Conservation (phyloP, 768 basidiomycete species). For the Tulasnella sp. region DNA sequence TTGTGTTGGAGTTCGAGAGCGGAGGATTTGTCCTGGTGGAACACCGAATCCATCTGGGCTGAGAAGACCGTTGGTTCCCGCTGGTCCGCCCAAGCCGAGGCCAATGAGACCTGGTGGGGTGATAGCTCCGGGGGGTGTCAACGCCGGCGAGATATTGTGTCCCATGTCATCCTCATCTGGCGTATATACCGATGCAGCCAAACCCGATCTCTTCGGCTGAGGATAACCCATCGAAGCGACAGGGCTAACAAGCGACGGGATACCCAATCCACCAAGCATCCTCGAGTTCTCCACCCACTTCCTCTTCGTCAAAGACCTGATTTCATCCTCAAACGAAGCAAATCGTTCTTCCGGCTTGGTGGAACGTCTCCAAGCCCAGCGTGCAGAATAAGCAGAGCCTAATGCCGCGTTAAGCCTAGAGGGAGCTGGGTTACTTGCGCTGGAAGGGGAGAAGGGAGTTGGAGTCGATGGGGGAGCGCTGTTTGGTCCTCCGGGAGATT, state of each 20-base stretch:
- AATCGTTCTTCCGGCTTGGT: slow-evolving; percentile 29
- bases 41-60: background rate
- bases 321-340: slow-evolving; percentile 72
- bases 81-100: slow-evolving; percentile 4
- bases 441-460: slow-evolving; percentile 44
- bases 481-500: slow-evolving; percentile 52
- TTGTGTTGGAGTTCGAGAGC: slow-evolving; percentile 12
- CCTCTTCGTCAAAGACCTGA: slow-evolving; percentile 59
- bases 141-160: slow-evolving; percentile 25
- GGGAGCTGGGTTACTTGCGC: slow-evolving; percentile 34
- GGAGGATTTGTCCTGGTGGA: background rate
- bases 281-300: slow-evolving; percentile 49
- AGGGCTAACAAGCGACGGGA: slow-evolving; percentile 4
- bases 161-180: slow-evolving; percentile 76
- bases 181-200: slow-evolving; percentile 42
- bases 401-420: slow-evolving; percentile 46
- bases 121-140: slow-evolving; percentile 4
- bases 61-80: background rate
- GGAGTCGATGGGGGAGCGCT: slow-evolving; percentile 34
- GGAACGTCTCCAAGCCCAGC: slow-evolving; percentile 75
- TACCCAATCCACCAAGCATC: slow-evolving; percentile 40
- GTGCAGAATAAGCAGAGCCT: slow-evolving; percentile 69
- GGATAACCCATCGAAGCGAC: slow-evolving; percentile 12
- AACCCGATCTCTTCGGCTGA: slow-evolving; percentile 35
- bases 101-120: background rate